phyloP scores from a whole-genome alignment of 2,329 filamentous ascomycete genomes.

The Sphaerulina populicola region DNA sequence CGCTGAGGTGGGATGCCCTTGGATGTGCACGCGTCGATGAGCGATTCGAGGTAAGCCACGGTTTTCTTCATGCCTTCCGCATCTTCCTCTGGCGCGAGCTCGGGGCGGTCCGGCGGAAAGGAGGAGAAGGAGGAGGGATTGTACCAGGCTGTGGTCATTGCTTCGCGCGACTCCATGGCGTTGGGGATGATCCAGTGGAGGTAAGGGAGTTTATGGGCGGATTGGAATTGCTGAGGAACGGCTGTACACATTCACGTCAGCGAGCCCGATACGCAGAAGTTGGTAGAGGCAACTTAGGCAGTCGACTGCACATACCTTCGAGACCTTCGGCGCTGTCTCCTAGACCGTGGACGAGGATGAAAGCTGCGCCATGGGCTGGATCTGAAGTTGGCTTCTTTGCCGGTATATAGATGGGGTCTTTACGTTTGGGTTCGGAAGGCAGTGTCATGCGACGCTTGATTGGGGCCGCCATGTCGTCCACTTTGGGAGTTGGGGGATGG shows the following conservation, averaged over 20 bases:
- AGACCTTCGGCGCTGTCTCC: constrained; percentile 42
- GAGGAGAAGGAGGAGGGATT: constrained; percentile 35
- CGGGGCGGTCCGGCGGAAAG: constrained; percentile 34
- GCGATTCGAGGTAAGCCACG: constrained; percentile 35
- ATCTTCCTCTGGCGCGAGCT: constrained; percentile 33
- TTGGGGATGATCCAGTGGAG: constrained; percentile 46
- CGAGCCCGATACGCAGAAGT: too few relatives aligned
- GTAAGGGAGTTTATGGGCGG: constrained; percentile 42
- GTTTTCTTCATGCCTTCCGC: constrained; percentile 37
- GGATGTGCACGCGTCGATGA: constrained; percentile 37
- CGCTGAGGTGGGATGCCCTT: constrained; percentile 36
- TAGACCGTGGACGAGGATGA: constrained; percentile 41
- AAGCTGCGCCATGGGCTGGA: constrained; percentile 36
- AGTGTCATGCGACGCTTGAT: constrained; percentile 29
- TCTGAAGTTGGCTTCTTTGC: constrained; percentile 31
- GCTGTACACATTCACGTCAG: too few relatives aligned
- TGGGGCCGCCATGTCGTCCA: constrained; percentile 11
- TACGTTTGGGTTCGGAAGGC: constrained; percentile 21
- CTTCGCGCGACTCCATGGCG: constrained; percentile 41
- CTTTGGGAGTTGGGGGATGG: constrained; percentile 7
- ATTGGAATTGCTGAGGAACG: constrained; percentile 36
- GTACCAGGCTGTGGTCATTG: constrained; percentile 42
- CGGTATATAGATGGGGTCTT: constrained; percentile 34
- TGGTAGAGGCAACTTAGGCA: too few relatives aligned
- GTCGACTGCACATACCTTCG: constrained; percentile 28